Evolutionary conservation across 2,329 filamentous ascomycete genomes (phyloP).

Genomic region (Venturia oleaginea): DNA sequence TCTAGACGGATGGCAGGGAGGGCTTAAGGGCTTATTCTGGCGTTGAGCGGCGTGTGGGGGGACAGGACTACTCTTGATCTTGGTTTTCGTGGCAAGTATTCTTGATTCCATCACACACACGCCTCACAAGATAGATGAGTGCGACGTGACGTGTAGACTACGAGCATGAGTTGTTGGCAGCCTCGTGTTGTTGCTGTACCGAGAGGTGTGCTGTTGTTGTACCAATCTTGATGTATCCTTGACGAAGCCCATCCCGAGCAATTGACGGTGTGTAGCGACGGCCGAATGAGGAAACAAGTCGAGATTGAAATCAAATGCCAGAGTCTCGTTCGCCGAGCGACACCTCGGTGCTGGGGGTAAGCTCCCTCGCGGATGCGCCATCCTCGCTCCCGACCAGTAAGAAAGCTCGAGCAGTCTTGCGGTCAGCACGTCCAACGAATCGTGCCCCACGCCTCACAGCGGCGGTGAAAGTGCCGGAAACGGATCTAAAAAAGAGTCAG

Average conservation of each 20-base stretch:
- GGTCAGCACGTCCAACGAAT: background rate
- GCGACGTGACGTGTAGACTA: background rate
- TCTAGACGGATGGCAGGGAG: background rate
- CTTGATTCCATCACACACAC: background rate
- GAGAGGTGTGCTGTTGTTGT: background rate
- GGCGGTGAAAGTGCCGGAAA: slow-evolving; percentile 5
- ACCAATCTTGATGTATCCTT: background rate
- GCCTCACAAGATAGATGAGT: background rate
- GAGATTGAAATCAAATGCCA: background rate
- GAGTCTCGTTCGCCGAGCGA: background rate
- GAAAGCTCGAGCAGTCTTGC: background rate
- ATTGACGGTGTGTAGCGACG: background rate
- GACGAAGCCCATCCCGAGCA: background rate
- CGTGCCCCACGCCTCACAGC: background rate
- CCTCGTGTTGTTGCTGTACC: background rate
- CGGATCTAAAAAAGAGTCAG: slow-evolving; percentile 4
- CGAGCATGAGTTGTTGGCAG: background rate
- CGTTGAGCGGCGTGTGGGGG: background rate
- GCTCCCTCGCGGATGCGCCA: background rate
- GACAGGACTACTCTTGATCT: background rate
- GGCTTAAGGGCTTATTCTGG: background rate
- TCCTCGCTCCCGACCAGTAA: background rate
- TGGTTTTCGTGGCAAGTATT: background rate
- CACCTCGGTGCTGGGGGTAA: background rate
- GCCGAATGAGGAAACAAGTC: background rate